Evolutionary conservation across 352 stramenopile genomes (phyloP), one percentile per base, ranked within the genome.

Genomic region (Heterotrichella gracilis): DNA sequence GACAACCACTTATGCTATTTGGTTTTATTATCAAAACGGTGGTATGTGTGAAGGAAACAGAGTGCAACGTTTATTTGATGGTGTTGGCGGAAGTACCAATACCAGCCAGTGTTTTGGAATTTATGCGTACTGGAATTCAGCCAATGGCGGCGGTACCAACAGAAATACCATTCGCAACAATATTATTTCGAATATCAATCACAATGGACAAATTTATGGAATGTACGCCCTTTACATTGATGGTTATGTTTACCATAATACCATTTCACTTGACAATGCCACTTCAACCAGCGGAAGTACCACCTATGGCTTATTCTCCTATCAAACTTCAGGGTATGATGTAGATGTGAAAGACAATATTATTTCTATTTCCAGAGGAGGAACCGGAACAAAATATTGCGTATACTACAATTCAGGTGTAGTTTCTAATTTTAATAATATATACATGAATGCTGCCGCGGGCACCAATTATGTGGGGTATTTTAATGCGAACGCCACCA

Each of bases 111-210:
- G 32, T 53, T 53, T 17, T n/a, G 32, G 32, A 17, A 53, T 53
- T 53, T 53, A 53, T 53, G n/a, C n/a, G n/a, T n/a, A n/a, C n/a
- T n/a, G n/a, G n/a, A 53, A 17, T n/a, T 9, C 9, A n/a, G 9
- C 32, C n/a, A 17, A 9, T 17, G 32, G 32, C n/a, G 9, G n/a
- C 9, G 9, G 9, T 17, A n/a, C 9, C 9, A 53, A 53, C n/a
- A n/a, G n/a, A 53, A 53, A 17, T n/a, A n/a, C n/a, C 9, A n/a
- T 53, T n/a, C 9, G 32, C 9, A 53, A 53, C n/a, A 53, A 53
- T n/a, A n/a, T 53, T 53, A 53, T 53, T 53, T 53, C 32, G n/a
- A n/a, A 53, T 53, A 53, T 53, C n/a, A 53, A 9, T 53, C n/a
- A n/a, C n/a, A 53, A 53, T n/a, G 32, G 32, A n/a, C 9, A 9